Percentiles rank a stretch among this genome's conserved stretches.
phyloP scores from a whole-genome alignment of 345 rosid species.

The Murraya koenigii region DNA sequence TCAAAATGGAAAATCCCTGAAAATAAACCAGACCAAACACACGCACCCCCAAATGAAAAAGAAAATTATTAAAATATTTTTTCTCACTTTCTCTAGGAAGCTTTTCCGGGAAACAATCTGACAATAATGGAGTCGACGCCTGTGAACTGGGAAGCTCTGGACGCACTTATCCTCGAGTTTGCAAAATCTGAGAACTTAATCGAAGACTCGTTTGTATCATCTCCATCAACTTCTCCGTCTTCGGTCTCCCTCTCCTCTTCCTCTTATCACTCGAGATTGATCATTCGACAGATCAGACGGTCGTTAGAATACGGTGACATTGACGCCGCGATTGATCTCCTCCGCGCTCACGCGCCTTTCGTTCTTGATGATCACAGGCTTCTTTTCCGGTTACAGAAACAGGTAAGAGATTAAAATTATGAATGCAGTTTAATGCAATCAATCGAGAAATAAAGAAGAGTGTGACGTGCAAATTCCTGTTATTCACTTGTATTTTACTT shows the following conservation, averaged over 20 bases:
- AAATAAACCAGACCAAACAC: not conserved
- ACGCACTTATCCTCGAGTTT: slow-evolving; percentile 74
- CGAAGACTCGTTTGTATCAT: slow-evolving; percentile 39
- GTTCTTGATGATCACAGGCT: slow-evolving; percentile 76
- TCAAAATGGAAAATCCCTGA: not conserved
- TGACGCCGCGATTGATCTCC: slow-evolving; percentile 59
- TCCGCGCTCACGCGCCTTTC: slow-evolving; percentile 66
- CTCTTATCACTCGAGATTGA: slow-evolving; percentile 63
- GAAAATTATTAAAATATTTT: not conserved
- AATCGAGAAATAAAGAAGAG: not conserved
- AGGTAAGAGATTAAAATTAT: slow-evolving; percentile 38
- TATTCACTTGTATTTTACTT: not conserved
- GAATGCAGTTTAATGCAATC: slow-evolving; percentile 8
- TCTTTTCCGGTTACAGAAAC: slow-evolving; percentile 84
- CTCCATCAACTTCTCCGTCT: slow-evolving; percentile 41
- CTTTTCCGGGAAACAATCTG: slow-evolving; percentile 19
- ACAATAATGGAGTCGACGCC: slow-evolving; percentile 54
- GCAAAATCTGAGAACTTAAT: slow-evolving; percentile 79
- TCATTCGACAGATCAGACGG: slow-evolving; percentile 76
- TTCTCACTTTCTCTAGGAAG: slow-evolving; percentile 2
- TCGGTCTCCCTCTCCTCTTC: slow-evolving; percentile 58
- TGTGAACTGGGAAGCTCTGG: slow-evolving; percentile 93
- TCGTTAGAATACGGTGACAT: slow-evolving; percentile 72
- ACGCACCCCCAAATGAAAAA: not conserved
- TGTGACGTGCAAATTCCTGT: not conserved